Base-by-base conservation (phyloP, 768 basidiomycete species). In the Kwoniella sp. region DNA sequence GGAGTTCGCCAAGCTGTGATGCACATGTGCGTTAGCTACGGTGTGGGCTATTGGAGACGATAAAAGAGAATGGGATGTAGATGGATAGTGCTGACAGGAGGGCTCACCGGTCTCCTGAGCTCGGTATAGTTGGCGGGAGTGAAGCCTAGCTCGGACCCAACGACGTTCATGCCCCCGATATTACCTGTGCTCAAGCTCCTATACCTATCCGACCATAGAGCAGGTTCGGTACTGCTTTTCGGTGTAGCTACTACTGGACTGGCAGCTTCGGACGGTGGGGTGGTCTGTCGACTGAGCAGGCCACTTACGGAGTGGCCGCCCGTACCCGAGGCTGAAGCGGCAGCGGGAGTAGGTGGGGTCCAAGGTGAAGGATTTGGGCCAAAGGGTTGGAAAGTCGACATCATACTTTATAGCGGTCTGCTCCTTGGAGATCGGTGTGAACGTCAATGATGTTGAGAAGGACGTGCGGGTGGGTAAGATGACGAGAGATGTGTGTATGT, bases 1-100 rank as follows among this genome's bases (percentile, higher is more conserved):
- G 30, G 29, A 67, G 28, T 15, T 68, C 67, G 12, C 67, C 67
- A 34, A 73, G 67, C 72, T 73, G 59, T 8, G 12, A 45, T 45
- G 17, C 20, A n/a, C 29, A 23, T 29, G 3, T n/a, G 28, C 54
- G 29, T 37, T 20, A 55, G 34, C 11, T 29, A 55, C 30, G 58
- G 48, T n/a, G 8, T 30, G n/a, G n/a, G n/a, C n/a, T n/a, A n/a
- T n/a, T n/a, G n/a, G n/a, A n/a, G n/a, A n/a, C n/a, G 20, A 23
- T 60, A 41, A 50, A 28, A 47, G 47, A 11, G 8, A 11, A 45
- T 45, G 5, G 58, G 45, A 58, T 58, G 0, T 15, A 20, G 41
- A 9, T 11, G 17, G 41, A 45, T 11, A 8, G 41, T 11, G n/a
- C n/a, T n/a, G n/a, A n/a, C n/a, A 11, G 41, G 41, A 9, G 48